Percentiles rank a stretch among this genome's conserved stretches.
These are phyloP conservation scores for Flaveria floridana DNA, from an alignment of 140 eudicot species.

Conservation along the genomic window DNA sequence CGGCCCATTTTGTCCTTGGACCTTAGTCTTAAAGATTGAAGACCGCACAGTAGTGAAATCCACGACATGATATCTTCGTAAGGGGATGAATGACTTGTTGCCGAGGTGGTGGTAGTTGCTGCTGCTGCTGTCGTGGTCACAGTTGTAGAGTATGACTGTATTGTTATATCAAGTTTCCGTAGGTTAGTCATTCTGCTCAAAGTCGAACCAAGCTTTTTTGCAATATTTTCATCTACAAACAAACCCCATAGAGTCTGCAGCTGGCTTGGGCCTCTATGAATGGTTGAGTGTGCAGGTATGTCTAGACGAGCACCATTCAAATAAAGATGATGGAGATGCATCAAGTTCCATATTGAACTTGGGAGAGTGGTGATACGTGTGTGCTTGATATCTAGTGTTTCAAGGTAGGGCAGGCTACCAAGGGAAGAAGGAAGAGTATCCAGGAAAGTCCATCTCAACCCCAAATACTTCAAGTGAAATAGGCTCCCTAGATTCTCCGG, in stretches of 20 bases:
- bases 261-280: slow-evolving; percentile 28
- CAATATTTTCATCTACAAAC: slow-evolving; percentile 40
- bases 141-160: slow-evolving; percentile 26
- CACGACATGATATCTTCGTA: slow-evolving; percentile 31
- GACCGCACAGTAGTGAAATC: slow-evolving; percentile 18
- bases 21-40: slow-evolving; percentile 42
- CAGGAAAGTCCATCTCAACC: slow-evolving; percentile 56
- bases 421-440: slow-evolving; percentile 53
- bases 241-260: slow-evolving; percentile 56
- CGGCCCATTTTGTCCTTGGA: slow-evolving; percentile 47
- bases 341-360: slow-evolving; percentile 49
- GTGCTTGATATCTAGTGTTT: slow-evolving; percentile 55
- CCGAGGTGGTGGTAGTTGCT: slow-evolving; percentile 19
- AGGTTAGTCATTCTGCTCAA: slow-evolving; percentile 41
- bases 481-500: slow-evolving; percentile 46
- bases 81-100: slow-evolving; percentile 27
- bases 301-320: slow-evolving; percentile 38
- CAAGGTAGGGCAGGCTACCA: slow-evolving; percentile 44
- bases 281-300: slow-evolving; percentile 29
- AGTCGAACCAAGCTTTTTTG: slow-evolving; percentile 32
- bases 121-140: slow-evolving; percentile 18
- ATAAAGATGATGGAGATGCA: slow-evolving; percentile 48
- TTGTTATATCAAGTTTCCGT: slow-evolving; percentile 50
- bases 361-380: slow-evolving; percentile 48
- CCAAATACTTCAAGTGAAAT: slow-evolving; percentile 48